These are phyloP conservation scores for Papiliotrema terrestris DNA, from an alignment of 1,284 basidiomycete genomes.

Conservation along the genomic window DNA sequence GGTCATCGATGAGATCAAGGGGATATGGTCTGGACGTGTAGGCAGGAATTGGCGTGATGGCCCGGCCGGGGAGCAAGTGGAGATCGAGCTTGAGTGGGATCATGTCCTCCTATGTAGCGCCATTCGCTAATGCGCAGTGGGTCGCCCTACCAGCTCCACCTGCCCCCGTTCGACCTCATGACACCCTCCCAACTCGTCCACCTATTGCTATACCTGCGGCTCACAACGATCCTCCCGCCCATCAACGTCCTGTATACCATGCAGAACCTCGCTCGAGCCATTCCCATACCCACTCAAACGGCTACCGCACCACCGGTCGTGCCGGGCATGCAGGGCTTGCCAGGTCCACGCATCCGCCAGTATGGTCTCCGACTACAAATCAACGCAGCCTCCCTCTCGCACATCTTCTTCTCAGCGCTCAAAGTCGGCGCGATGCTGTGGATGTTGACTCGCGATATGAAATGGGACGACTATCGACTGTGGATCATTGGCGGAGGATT, in stretches of 20 bases:
- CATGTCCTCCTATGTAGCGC: background rate
- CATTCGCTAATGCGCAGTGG: slow-evolving; percentile 16
- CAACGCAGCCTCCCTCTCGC: slow-evolving; percentile 17
- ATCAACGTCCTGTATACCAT: slow-evolving; percentile 14
- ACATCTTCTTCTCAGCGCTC: slow-evolving; percentile 31
- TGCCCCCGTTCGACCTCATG: slow-evolving; percentile 30
- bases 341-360: slow-evolving; percentile 7
- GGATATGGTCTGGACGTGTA: slow-evolving; percentile 19
- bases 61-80: slow-evolving; percentile 17
- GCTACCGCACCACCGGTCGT: background rate
- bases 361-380: slow-evolving; percentile 16
- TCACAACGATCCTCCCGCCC: slow-evolving; percentile 31
- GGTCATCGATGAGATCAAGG: slow-evolving; percentile 17
- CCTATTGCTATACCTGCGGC: slow-evolving; percentile 35
- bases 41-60: slow-evolving; percentile 22
- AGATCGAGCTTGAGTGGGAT: slow-evolving; percentile 40
- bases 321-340: background rate
- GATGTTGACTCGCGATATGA: slow-evolving; percentile 41
- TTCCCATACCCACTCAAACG: background rate
- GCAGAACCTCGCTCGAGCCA: slow-evolving; percentile 2
- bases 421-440: slow-evolving; percentile 32
- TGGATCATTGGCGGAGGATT: slow-evolving; percentile 33
- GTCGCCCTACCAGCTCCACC: slow-evolving; percentile 21
- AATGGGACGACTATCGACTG: slow-evolving; percentile 30
- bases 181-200: slow-evolving; percentile 29